Evolutionary conservation across 2,329 filamentous ascomycete genomes (phyloP).

Genomic region (Lizonia empirigonia): DNA sequence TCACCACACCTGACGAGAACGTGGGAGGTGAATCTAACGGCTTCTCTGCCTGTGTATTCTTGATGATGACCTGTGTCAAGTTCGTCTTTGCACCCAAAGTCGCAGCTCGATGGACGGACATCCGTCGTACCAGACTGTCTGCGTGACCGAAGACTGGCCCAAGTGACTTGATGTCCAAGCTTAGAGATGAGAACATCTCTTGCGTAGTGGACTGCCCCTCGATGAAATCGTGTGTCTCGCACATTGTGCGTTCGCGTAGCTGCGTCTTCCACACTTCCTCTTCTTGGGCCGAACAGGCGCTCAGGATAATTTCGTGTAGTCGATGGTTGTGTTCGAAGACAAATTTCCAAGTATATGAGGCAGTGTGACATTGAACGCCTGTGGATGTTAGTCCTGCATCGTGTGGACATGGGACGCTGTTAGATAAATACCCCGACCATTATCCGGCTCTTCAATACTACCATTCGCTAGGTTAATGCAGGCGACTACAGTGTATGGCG

Average conservation of each 20-base stretch:
- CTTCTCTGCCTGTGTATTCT: conserved; percentile 76
- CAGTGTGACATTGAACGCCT: conserved; percentile 88
- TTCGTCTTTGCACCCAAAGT: conserved; percentile 72
- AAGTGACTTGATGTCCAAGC: conserved; percentile 73
- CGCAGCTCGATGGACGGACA: conserved; percentile 80
- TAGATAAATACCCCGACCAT: conserved; percentile 66
- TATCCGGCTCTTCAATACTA: conserved; percentile 73
- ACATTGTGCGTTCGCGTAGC: conserved; percentile 60
- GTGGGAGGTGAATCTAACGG: conserved; percentile 56
- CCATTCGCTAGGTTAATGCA: conserved; percentile 71
- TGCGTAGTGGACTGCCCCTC: conserved; percentile 55
- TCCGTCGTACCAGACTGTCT: conserved; percentile 66
- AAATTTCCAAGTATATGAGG: conserved; percentile 89
- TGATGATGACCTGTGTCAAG: conserved; percentile 79
- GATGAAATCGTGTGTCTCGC: conserved; percentile 58
- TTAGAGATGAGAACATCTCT: conserved; percentile 66
- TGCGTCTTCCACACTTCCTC: conserved; percentile 78
- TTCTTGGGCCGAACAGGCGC: conserved; percentile 81
- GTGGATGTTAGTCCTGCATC: conserved; percentile 17
- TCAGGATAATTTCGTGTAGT: conserved; percentile 83
- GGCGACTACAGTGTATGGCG: conserved; percentile 74
- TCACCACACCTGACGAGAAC: conserved; percentile 62
- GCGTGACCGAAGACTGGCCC: conserved; percentile 77
- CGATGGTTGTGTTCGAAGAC: conserved; percentile 78
- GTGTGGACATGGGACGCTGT: background rate